Base-by-base conservation (phyloP, 768 basidiomycete species). In the Crucibulum laeve region DNA sequence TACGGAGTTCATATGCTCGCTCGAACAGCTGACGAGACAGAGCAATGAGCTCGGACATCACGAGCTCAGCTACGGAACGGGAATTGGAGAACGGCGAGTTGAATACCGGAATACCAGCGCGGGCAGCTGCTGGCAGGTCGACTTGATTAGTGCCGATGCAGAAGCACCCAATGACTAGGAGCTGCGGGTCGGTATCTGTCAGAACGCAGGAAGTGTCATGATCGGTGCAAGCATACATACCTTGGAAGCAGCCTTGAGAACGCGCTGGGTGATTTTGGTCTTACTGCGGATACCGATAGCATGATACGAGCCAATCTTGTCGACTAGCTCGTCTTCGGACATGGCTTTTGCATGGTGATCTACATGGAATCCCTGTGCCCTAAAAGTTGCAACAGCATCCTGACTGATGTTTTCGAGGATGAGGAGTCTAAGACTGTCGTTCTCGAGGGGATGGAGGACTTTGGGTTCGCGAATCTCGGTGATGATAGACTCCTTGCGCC, bases 111-210 rank as follows among this genome's bases (percentile, higher is more conserved):
- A 99, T 87, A 46, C 96, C 96, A 41, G 88, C 81, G 42, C 80
- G 79, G 25, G 87, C 82, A 19, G 94, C 92, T 2, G 87, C 81
- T 39, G 60, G 47, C 36, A 99, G 82, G 60, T 97, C 93, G 52
- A 98, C 96, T 65, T 98, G 96, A 66, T 98, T 98, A 42, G 91
- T 94, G 40, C 96, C 96, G 52, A 99, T 99, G 69, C 96, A 99
- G 78, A 99, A 99, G 65, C 96, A 99, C 8, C 96, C 95, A 50
- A 98, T 91, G 57, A 85, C 90, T 10, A 97, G 77, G 36, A 99
- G 86, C 93, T 99, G 57, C 18, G 18, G 25, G 25, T 25, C 22
- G 21, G 21, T n/a, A 18, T 15, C 21, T 24, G 23, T 8, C 15
- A 41, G 30, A 15, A 13, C 23, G 42, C 26, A 5, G 26, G 15